These are phyloP conservation scores for Filobasidium uniguttulatum DNA, from an alignment of 1,284 basidiomycete species.

Conservation along the genomic window DNA sequence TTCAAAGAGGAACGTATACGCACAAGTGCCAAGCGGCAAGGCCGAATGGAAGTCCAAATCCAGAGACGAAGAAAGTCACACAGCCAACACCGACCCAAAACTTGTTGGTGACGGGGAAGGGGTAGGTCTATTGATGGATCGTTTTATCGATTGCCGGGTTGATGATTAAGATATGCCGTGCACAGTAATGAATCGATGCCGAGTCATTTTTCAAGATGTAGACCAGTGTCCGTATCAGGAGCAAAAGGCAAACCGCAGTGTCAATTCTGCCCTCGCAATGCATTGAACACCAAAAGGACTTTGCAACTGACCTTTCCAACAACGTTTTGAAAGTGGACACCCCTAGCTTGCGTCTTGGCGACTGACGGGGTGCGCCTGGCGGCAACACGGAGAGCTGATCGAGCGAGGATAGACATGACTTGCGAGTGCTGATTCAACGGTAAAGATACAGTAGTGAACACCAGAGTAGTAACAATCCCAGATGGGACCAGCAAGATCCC, in stretches of 20 bases:
- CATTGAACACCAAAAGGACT: not conserved
- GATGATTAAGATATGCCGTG: not conserved
- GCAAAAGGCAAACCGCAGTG: not conserved
- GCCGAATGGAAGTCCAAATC: slow-evolving; percentile 12
- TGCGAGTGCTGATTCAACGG: no score
- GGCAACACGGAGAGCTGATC: slow-evolving; percentile 5
- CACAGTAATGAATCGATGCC: not conserved
- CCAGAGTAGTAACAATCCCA: no score
- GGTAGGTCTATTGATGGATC: slow-evolving; percentile 7
- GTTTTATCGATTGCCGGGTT: not conserved
- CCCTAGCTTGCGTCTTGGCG: slow-evolving; percentile 3
- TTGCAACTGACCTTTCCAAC: slow-evolving; percentile 13
- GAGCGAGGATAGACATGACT: slow-evolving; percentile 10
- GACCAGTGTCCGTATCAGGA: not conserved
- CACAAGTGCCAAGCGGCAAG: slow-evolving; percentile 14
- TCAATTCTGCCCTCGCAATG: not conserved
- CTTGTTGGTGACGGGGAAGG: slow-evolving; percentile 9
- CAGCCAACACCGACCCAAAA: slow-evolving; percentile 7
- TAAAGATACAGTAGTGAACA: no score
- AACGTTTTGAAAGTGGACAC: slow-evolving; percentile 15
- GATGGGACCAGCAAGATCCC: no score
- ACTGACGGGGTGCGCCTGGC: not conserved
- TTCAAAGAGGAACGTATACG: not conserved
- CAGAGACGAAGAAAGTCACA: slow-evolving; percentile 5
- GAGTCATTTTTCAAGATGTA: not conserved